These are phyloP conservation scores for Aspergillus udagawae DNA, from an alignment of 2,329 filamentous ascomycete species.

Conservation along the genomic window DNA sequence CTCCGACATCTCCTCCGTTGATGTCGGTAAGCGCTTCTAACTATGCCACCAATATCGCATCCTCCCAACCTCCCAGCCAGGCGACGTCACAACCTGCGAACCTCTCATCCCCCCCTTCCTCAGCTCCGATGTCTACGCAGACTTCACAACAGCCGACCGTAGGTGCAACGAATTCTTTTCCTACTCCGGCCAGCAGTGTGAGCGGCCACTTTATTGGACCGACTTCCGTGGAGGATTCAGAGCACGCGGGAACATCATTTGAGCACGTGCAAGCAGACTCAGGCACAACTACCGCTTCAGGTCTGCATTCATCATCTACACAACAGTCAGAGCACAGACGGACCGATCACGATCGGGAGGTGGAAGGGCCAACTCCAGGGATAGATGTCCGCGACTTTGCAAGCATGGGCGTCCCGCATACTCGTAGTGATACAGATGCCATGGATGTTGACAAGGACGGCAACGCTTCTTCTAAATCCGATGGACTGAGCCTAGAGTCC, in stretches of 20 bases:
- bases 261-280: slow-evolving; percentile 19
- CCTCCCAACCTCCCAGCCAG: slow-evolving; percentile 43
- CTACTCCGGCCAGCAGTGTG: slow-evolving; percentile 45
- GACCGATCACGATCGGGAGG: slow-evolving; percentile 33
- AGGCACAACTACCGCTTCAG: slow-evolving; percentile 10
- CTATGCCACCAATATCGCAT: slow-evolving; percentile 45
- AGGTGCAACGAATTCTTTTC: slow-evolving; percentile 40
- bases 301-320: slow-evolving; percentile 11
- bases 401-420: slow-evolving; percentile 13
- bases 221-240: slow-evolving; percentile 31
- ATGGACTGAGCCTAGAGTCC: slow-evolving; percentile 37
- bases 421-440: slow-evolving; percentile 24
- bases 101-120: slow-evolving; percentile 40
- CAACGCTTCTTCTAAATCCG: slow-evolving; percentile 15
- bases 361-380: slow-evolving; percentile 12
- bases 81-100: slow-evolving; percentile 38
- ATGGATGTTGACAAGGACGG: slow-evolving; percentile 39
- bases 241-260: slow-evolving; percentile 31
- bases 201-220: slow-evolving; percentile 31
- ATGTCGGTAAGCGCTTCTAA: slow-evolving; percentile 49
- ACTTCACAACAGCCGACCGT: slow-evolving; percentile 38
- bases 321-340: slow-evolving; percentile 28
- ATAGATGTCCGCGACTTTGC: slow-evolving; percentile 19
- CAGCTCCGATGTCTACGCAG: slow-evolving; percentile 41
- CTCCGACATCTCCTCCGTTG: slow-evolving; percentile 45